Conservation (phyloP, 257 asterid species). For the Ehretia macrophylla region DNA sequence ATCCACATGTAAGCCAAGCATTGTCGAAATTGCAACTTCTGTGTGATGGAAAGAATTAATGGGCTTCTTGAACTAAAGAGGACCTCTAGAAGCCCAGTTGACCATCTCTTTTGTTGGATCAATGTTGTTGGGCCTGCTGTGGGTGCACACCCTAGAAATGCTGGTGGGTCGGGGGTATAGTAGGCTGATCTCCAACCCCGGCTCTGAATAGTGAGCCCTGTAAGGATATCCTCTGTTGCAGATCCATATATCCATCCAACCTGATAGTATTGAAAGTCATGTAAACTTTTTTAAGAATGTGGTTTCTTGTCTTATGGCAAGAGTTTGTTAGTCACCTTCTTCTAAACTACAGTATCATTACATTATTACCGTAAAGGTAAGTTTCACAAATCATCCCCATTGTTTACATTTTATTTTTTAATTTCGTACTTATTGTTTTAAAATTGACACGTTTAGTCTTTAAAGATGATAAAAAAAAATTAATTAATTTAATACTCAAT, state of each 20-base stretch:
- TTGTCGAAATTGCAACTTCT: slow-evolving; percentile 23
- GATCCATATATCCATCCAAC: slow-evolving; percentile 39
- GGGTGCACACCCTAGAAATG: slow-evolving; percentile 35
- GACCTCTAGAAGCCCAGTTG: slow-evolving; percentile 35
- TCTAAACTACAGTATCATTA: too few species aligned
- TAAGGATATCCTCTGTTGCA: slow-evolving; percentile 26
- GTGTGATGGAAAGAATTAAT: slow-evolving; percentile 1
- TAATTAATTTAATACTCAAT: too few species aligned
- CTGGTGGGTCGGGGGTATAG: slow-evolving; percentile 24
- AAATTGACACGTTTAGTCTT: too few species aligned
- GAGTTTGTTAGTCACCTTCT: too few species aligned
- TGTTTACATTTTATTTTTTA: too few species aligned
- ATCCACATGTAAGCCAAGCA: slow-evolving; percentile 24
- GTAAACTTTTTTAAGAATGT: too few species aligned
- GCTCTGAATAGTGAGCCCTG: slow-evolving; percentile 27
- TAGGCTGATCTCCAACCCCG: slow-evolving; percentile 31
- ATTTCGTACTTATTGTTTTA: too few species aligned
- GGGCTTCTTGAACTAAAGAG: slow-evolving; percentile 17
- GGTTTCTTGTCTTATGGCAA: too few species aligned
- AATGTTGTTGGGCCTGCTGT: slow-evolving; percentile 22
- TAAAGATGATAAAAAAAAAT: too few species aligned
- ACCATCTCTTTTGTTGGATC: slow-evolving; percentile 36
- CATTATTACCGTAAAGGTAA: too few species aligned
- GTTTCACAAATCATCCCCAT: too few species aligned
- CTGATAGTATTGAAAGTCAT: slow-evolving; percentile 7